phyloP scores from a whole-genome alignment of 768 basidiomycete species.

The Pleurotus ostreatus region DNA sequence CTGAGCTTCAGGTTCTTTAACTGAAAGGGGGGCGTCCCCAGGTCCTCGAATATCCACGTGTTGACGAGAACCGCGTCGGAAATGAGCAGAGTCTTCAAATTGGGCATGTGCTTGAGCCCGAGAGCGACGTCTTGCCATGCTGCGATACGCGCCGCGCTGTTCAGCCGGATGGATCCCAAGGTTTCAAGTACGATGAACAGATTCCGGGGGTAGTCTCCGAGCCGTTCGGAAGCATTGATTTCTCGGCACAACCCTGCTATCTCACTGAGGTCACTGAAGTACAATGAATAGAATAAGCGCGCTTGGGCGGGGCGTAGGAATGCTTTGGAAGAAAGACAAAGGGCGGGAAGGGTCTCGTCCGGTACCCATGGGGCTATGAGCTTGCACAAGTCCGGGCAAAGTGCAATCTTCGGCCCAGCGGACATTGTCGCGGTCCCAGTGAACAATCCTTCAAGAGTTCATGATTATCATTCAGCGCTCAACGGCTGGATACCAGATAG shows the following conservation, averaged over 20 bases:
- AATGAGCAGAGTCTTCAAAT: not conserved
- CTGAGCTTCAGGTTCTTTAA: not conserved
- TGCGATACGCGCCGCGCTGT: not conserved
- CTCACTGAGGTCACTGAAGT: not conserved
- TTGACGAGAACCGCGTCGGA: not conserved
- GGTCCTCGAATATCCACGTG: not conserved
- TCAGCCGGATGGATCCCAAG: not conserved
- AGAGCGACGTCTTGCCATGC: not conserved
- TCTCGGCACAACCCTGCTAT: not conserved
- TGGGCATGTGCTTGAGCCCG: not conserved
- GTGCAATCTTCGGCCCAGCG: not conserved
- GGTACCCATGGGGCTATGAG: not conserved
- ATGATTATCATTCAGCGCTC: too few relatives aligned
- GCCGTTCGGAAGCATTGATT: not conserved
- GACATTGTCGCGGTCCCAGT: too few relatives aligned
- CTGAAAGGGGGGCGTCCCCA: not conserved
- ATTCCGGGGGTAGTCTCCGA: not conserved
- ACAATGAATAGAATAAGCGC: not conserved
- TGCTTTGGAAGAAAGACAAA: not conserved
- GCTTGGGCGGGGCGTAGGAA: not conserved
- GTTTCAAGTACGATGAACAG: not conserved
- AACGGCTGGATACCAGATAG: too few relatives aligned
- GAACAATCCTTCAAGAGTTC: too few relatives aligned
- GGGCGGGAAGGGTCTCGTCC: not conserved
- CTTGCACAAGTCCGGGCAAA: not conserved